These are phyloP conservation scores for Stephania cephalantha DNA, from an alignment of 164 flowering plant species.

Conservation along the genomic window DNA sequence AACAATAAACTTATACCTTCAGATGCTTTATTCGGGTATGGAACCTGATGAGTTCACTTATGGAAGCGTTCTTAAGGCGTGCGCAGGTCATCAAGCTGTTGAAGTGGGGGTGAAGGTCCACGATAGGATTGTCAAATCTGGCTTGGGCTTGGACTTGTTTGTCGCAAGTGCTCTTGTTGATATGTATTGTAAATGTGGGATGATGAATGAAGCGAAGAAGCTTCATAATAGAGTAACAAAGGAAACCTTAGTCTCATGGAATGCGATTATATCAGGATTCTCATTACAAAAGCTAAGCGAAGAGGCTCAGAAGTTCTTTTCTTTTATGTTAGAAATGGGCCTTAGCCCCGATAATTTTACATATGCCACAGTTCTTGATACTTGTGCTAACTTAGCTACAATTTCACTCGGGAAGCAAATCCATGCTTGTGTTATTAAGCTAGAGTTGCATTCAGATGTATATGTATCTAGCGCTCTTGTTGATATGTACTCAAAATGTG, in stretches of 20 bases:
- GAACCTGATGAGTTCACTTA: conserved; percentile 11
- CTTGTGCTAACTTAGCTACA: conserved; percentile 16
- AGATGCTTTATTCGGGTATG: conserved; percentile 7
- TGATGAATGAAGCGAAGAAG: conserved; percentile 11
- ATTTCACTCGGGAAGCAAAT: conserved; percentile 12
- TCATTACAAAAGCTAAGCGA: conserved; percentile 6
- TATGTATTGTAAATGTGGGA: conserved; percentile 7
- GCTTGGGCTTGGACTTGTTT: conserved; percentile 5
- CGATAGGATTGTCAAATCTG: conserved; percentile 7
- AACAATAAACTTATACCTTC: background rate
- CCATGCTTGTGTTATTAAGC: conserved; percentile 12
- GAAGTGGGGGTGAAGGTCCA: conserved; percentile 1
- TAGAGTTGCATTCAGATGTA: conserved; percentile 12
- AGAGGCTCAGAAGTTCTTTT: conserved; percentile 8
- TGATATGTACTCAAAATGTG: conserved; percentile 18
- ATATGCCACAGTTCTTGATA: conserved; percentile 14
- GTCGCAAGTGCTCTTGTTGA: conserved; percentile 11
- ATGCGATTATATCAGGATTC: conserved; percentile 10
- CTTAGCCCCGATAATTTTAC: conserved; percentile 9
- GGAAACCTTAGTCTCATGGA: conserved; percentile 8
- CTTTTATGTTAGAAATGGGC: conserved; percentile 7
- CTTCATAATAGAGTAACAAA: background rate
- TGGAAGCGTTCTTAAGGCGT: conserved; percentile 8
- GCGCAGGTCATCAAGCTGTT: conserved; percentile 9
- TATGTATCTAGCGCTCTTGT: conserved; percentile 15